Evolutionary conservation across 495 filamentous ascomycete species (phyloP), one percentile per base, ranked within the genome.

Genomic region (Penicillium fimorum): DNA sequence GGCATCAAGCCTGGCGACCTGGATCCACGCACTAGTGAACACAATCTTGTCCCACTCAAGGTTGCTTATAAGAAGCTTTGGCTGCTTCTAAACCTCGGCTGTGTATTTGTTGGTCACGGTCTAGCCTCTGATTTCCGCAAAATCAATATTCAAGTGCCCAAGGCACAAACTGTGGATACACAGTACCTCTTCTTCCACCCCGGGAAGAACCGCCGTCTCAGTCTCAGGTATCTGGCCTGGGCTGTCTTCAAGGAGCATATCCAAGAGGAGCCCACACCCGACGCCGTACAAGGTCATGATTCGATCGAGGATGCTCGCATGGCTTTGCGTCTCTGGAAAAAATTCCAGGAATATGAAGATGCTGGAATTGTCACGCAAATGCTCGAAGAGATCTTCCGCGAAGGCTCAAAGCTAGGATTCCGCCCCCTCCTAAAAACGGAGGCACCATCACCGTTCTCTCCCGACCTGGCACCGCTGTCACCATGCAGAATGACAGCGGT

Each of bases 41-140:
- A 95, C 71, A 87, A 89, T 51, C 80, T 97, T 1, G 89, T 97
- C 8, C 79, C 87, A 10, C 79, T 97, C 29, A 99, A 97, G 69
- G 82, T 85, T 17, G 93, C 92, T 8, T 97, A 97, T 77, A 99
- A 97, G 68, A 96, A 96, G 65, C 84, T 99, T 29, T 99, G 94
- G 94, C 81, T 97, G 12, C 83, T 99, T 8, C 82, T 97, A 9
- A 97, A 99, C 67, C 80, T 97, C 2, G 94, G 95, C 29, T 96
- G 90, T 72, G 78, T 88, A 44, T 99, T 99, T 70, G 84, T 99
- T 29, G 94, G 94, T 8, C 94, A 99, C 69, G 91, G 92, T 9
- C 75, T 99, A 24, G 85, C 86, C 47, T 92, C 92, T 51, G 94
- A 99, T 66, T 99, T 97, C 75, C 90, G 94, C 37, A 94, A 91